Conservation (phyloP, 2,329 filamentous ascomycete species). For the Malbranchea cinnamomea region DNA sequence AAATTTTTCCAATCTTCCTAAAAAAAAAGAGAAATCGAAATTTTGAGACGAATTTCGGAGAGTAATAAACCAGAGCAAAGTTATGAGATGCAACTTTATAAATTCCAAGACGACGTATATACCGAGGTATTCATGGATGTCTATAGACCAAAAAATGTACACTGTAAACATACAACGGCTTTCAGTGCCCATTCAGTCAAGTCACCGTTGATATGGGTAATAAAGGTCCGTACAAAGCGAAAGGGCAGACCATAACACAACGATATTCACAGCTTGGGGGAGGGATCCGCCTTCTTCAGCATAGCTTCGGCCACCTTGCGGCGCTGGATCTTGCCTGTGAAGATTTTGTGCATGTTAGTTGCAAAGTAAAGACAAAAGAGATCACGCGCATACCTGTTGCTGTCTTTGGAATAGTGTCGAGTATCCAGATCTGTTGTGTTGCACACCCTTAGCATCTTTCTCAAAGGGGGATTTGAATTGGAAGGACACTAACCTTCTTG, state of each 20-base stretch:
- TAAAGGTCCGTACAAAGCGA: not conserved
- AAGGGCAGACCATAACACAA: too few relatives aligned
- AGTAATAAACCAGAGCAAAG: too few relatives aligned
- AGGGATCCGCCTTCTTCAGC: constrained; percentile 50
- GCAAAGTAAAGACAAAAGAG: not conserved
- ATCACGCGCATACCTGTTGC: constrained; percentile 41
- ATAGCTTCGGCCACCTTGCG: constrained; percentile 76
- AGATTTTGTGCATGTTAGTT: not conserved
- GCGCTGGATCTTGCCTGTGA: constrained; percentile 61
- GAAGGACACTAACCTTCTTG: constrained; percentile 46
- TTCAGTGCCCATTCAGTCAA: too few relatives aligned
- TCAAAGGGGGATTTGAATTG: not conserved
- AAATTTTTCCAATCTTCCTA: too few relatives aligned
- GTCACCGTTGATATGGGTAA: too few relatives aligned
- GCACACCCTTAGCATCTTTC: constrained; percentile 7
- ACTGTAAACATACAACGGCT: too few relatives aligned
- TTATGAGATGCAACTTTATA: too few relatives aligned
- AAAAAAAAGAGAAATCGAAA: too few relatives aligned
- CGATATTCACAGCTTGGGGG: constrained; percentile 37
- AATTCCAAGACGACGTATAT: too few relatives aligned
- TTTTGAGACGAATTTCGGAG: too few relatives aligned
- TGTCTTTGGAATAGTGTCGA: constrained; percentile 74
- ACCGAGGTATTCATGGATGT: too few relatives aligned
- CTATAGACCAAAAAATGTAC: too few relatives aligned
- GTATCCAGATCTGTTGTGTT: constrained; percentile 53